Evolutionary conservation across 176 grass and related monocot species (phyloP).

Genomic region (Juncus inflexus): DNA sequence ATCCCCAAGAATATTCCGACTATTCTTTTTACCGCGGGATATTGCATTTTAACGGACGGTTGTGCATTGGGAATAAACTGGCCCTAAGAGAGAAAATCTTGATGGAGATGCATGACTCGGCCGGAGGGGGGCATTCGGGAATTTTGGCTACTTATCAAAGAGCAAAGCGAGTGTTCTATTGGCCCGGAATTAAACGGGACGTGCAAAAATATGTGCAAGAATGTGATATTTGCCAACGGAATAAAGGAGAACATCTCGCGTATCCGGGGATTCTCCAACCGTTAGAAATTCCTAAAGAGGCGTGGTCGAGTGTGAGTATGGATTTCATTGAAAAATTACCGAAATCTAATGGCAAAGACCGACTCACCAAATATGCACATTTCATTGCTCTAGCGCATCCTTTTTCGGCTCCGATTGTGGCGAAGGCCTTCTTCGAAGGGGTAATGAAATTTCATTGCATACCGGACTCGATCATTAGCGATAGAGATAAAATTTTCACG

Average conservation of each 20-base stretch:
- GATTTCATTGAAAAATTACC: slow-evolving; percentile 8
- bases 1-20: not conserved
- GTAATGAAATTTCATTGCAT: not conserved
- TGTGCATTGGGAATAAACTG: not conserved
- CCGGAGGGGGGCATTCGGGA: not conserved
- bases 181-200: not conserved
- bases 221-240: slow-evolving; percentile 9
- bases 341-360: not conserved
- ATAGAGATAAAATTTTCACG: not conserved
- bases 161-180: not conserved
- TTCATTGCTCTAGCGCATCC: not conserved
- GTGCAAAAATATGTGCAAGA: not conserved
- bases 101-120: not conserved
- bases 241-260: not conserved
- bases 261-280: not conserved
- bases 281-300: not conserved
- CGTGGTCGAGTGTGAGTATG: not conserved
- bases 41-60: not conserved
- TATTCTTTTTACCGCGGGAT: not conserved
- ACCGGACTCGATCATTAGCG: not conserved
- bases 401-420: not conserved
- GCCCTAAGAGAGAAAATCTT: not conserved
- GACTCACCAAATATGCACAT: not conserved
- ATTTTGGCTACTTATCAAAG: not conserved
- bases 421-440: not conserved